Evolutionary conservation across 2,329 filamentous ascomycete species (phyloP).

Genomic region (Nemania abortiva): DNA sequence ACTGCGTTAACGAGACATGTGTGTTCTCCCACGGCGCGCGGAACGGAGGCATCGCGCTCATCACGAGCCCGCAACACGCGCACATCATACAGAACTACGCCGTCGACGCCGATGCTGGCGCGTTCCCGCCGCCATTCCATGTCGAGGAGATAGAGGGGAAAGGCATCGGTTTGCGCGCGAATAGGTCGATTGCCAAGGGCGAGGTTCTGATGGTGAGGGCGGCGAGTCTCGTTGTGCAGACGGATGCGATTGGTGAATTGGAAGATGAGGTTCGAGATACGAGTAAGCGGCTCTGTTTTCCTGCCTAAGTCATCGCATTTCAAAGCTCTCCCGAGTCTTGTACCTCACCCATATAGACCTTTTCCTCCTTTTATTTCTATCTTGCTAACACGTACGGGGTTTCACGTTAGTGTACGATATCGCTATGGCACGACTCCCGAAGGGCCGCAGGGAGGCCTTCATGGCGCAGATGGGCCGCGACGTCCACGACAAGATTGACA

Average conservation of each 20-base stretch:
- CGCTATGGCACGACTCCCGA: constrained; percentile 49
- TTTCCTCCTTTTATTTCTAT: not conserved
- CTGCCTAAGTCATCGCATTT: not conserved
- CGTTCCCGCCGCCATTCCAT: constrained; percentile 47
- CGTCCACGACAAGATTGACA: constrained; percentile 51
- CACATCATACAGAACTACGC: constrained; percentile 38
- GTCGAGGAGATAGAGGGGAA: constrained; percentile 51
- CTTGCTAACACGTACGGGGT: not conserved
- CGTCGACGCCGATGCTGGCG: constrained; percentile 5
- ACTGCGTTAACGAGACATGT: constrained; percentile 47
- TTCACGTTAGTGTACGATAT: constrained; percentile 46
- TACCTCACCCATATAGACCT: not conserved
- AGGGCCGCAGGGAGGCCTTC: constrained; percentile 43
- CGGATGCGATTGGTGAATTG: constrained; percentile 37
- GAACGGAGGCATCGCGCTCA: constrained; percentile 44
- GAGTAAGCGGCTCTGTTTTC: constrained; percentile 27
- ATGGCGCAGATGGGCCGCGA: constrained; percentile 51
- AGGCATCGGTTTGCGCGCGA: constrained; percentile 54
- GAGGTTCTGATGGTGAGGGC: constrained; percentile 53
- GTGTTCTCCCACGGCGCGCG: constrained; percentile 43
- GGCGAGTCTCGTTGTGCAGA: constrained; percentile 51
- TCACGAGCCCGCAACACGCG: constrained; percentile 46
- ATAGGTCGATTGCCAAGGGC: constrained; percentile 51
- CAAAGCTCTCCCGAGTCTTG: not conserved
- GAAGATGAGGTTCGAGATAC: constrained; percentile 38